Base-by-base conservation (phyloP, 257 asterid species). In the Verbena officinalis region DNA sequence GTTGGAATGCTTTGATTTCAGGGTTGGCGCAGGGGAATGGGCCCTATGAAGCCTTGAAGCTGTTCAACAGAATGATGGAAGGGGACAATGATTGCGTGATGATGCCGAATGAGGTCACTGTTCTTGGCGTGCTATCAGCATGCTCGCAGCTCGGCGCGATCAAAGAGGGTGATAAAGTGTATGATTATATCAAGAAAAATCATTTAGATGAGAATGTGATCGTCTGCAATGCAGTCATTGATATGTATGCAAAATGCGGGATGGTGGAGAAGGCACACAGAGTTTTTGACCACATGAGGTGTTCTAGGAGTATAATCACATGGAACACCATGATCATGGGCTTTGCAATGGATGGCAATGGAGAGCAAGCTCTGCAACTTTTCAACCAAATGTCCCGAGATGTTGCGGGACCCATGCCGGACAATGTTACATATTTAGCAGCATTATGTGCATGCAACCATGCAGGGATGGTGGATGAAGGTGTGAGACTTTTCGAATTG, bases 311-410 rank as follows among this genome's bases (percentile, higher is more conserved):
- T 38, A 19, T 77, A 19, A 76, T 94, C 70, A 90, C 96, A 2
- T 94, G 97, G 99, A 94, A 90, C 65, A 84, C 99, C 1, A 87
- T 94, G 95, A 86, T 94, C 49, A 90, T 90, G 96, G 97, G 86
- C 0, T 80, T 86, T 4, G 97, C 95, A 12, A 77, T 90, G 84
- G 88, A 90, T 24, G 99, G 97, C 0, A 79, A 90, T 45, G 99
- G 97, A 38, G 59, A 16, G 21, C 82, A 78, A 76, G 97, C 97
- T 0, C 53, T 94, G 4, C 77, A 88, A 45, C 80, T 88, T 22
- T 86, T 81, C 11, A 48, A 68, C 7, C 49, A n/a, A 16, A 81
- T 88, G 85, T 44, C 22, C 17, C 34, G 36, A 36, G 79, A 62
- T 7, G 70, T 72, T 58, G 67, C 42, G 20, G 77, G 53, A 31